phyloP scores from a whole-genome alignment of 495 filamentous ascomycete genomes.

The Penicillium ucsense region DNA sequence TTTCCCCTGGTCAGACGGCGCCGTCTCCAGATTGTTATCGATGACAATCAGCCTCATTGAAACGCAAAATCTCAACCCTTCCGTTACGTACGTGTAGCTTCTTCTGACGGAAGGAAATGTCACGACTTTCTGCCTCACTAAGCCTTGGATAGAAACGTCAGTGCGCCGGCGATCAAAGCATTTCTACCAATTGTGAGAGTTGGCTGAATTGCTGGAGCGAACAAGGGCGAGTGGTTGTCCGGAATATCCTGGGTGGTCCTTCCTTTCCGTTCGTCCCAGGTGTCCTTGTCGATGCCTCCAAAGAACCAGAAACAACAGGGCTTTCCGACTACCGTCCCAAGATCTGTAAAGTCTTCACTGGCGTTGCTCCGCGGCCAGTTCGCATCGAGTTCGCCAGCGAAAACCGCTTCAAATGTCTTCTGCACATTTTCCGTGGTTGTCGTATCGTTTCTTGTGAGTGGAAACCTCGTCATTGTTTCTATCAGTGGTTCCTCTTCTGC shows the following conservation, averaged over 20 bases:
- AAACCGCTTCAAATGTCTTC: constrained; percentile 33
- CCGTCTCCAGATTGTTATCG: too few species aligned
- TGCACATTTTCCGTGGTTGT: constrained; percentile 28
- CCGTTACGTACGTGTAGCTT: too few species aligned
- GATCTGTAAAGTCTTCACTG: constrained; percentile 49
- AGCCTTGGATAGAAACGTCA: constrained; percentile 27
- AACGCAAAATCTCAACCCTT: too few species aligned
- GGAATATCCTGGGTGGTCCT: constrained; percentile 29
- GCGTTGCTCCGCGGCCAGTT: constrained; percentile 16
- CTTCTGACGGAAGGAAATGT: too few species aligned
- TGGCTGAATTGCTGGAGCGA: constrained; percentile 50
- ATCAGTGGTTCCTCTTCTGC: constrained; percentile 30
- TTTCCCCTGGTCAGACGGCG: too few species aligned
- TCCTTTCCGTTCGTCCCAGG: constrained; percentile 39
- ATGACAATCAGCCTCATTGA: too few species aligned
- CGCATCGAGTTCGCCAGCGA: constrained; percentile 23
- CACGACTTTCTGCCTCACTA: too few species aligned
- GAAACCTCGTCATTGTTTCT: constrained; percentile 25
- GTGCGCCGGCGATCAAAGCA: constrained; percentile 43
- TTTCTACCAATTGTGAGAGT: constrained; percentile 48
- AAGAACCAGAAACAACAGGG: constrained; percentile 49
- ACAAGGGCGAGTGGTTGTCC: constrained; percentile 50
- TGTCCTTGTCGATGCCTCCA: constrained; percentile 39
- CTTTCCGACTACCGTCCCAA: constrained; percentile 40
- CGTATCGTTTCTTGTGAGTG: constrained; percentile 45